A percentile compares a stretch with the other conserved stretches of the same genome.
These are phyloP conservation scores for Penicillium argentinense DNA, from an alignment of 495 filamentous ascomycete species.

Conservation along the genomic window DNA sequence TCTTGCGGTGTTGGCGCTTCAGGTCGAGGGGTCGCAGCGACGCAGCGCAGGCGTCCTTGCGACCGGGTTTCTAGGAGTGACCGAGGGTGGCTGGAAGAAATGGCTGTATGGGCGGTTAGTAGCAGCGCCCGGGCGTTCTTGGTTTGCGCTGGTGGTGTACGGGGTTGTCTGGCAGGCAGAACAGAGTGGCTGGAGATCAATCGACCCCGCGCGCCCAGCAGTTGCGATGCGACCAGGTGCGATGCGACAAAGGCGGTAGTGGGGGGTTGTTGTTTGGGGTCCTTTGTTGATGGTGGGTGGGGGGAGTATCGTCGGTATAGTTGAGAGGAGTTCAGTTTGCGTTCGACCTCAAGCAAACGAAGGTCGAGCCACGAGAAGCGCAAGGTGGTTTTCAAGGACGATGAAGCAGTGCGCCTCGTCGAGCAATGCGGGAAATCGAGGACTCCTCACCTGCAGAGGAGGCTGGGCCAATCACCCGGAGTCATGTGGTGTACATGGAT, in stretches of 20 bases:
- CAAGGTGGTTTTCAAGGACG: constrained; percentile 8
- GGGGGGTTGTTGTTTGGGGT: constrained; percentile 2
- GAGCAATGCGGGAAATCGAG: constrained; percentile 20
- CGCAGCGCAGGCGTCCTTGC: constrained; percentile 18
- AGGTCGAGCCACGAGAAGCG: too few relatives aligned
- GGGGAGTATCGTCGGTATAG: not conserved
- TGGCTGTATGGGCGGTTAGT: constrained; percentile 20
- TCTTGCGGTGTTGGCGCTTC: constrained; percentile 26
- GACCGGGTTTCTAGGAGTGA: constrained; percentile 5
- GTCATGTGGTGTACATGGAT: constrained; percentile 13
- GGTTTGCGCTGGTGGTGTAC: too few relatives aligned
- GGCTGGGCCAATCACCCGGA: constrained; percentile 31
- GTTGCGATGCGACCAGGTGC: constrained; percentile 22
- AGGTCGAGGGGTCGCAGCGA: constrained; percentile 20
- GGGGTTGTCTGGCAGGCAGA: constrained; percentile 11
- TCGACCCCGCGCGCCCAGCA: constrained; percentile 19
- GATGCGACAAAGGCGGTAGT: constrained; percentile 14
- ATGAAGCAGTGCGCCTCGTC: constrained; percentile 17
- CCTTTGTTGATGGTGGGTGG: constrained; percentile 6
- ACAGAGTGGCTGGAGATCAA: constrained; percentile 12
- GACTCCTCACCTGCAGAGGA: constrained; percentile 27
- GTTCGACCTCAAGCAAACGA: too few relatives aligned
- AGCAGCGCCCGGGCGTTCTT: constrained; percentile 16
- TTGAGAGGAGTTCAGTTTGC: too few relatives aligned
- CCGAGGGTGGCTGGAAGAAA: not conserved